phyloP scores from a whole-genome alignment of 345 rosid genomes.

The Cardiospermum halicacabum region DNA sequence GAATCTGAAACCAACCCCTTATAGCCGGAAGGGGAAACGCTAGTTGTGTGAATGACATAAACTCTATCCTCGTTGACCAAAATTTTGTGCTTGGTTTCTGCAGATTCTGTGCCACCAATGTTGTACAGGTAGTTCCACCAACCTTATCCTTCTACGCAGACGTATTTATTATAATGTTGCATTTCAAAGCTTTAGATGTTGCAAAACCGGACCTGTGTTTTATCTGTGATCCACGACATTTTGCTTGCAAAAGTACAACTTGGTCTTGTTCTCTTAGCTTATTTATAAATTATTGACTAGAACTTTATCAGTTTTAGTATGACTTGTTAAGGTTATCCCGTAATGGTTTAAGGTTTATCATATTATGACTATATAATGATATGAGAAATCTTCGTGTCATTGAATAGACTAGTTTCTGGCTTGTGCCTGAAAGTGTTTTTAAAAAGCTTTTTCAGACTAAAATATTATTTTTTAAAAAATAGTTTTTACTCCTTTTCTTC shows the following conservation, averaged over 20 bases:
- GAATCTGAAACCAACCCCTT: constrained; percentile 23
- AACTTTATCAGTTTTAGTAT: background rate
- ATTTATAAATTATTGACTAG: background rate
- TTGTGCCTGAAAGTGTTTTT: too few relatives aligned
- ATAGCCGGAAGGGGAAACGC: constrained; percentile 30
- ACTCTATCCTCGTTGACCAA: background rate
- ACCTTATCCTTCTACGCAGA: background rate
- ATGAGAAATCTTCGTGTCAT: too few relatives aligned
- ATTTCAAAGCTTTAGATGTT: background rate
- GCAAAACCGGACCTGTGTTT: background rate
- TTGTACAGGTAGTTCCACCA: background rate
- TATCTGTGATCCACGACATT: background rate
- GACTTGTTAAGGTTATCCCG: too few relatives aligned
- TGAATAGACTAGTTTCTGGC: too few relatives aligned
- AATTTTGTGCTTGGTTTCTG: background rate
- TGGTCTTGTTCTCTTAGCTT: background rate
- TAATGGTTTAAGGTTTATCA: too few relatives aligned
- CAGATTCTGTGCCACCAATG: background rate
- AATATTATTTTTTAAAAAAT: too few relatives aligned
- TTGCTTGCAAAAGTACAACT: background rate
- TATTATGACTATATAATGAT: too few relatives aligned
- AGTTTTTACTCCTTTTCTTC: too few relatives aligned
- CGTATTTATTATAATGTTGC: too few relatives aligned
- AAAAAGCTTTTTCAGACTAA: too few relatives aligned
- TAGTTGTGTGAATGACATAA: constrained; percentile 14